Evolutionary conservation across 2,329 filamentous ascomycete species (phyloP), one percentile per base, ranked within the genome.

Genomic region (Neonectria hederae): DNA sequence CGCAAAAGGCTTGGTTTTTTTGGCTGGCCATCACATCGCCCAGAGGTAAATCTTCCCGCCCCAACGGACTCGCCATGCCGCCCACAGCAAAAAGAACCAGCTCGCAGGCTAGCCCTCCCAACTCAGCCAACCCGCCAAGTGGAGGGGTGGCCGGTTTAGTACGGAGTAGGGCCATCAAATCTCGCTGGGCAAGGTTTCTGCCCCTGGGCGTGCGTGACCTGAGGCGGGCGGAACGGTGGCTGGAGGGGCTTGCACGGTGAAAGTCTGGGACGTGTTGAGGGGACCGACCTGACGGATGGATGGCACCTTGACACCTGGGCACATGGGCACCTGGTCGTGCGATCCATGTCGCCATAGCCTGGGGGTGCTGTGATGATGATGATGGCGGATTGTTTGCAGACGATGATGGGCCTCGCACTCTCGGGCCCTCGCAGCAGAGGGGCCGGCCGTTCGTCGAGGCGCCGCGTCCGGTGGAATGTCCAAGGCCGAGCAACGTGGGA

Each of bases 211-310:
- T 43, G 10, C 53, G 28, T 43, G 43, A 59, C 60, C 54, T 63
- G 60, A 48, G 60, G 60, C 59, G n/a, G 28, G 54, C 60, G 26
- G 48, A 53, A 56, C 49, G 60, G 60, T 58, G 60, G 60, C 54
- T 59, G 60, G 48, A 56, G 54, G 59, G 28, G 35, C 45, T 30
- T 56, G 59, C 45, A 21, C 32, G 46, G 24, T 35, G 54, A n/a
- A 38, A n/a, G 24, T 49, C 45, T 26, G 43, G 22, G 43, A 10
- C 40, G n/a, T 13, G 4, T n/a, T 28, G 14, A n/a, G 22, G 45
- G 40, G n/a, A 43, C 40, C n/a, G n/a, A 28, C 32, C 32, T 35
- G 11, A 17, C 3, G 19, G 38, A 17, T 5, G 19, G 38, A 42
- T 28, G 43, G 43, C 43, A 35, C 28, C 48, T 32, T 30, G 48